Conservation (phyloP, 345 rosid genomes). For the Eucalyptus fibrosa region DNA sequence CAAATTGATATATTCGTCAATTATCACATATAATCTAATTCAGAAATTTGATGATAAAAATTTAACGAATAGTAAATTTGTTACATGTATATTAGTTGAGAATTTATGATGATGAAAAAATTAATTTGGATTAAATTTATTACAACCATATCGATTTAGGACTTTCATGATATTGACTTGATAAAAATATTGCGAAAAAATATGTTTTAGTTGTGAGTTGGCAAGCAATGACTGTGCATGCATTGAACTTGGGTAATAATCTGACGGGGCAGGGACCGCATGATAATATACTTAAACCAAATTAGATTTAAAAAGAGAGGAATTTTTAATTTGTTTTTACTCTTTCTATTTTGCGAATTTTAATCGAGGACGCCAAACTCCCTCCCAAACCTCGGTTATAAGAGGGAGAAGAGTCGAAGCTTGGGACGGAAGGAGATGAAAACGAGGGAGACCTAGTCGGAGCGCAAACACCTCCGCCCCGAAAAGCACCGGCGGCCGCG, state of each 20-base stretch:
- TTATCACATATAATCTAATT: no score
- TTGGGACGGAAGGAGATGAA: background rate
- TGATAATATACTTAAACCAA: background rate
- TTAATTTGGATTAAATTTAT: no score
- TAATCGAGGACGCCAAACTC: background rate
- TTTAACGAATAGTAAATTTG: no score
- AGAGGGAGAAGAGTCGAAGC: background rate
- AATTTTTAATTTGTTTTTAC: background rate
- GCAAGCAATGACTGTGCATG: no score
- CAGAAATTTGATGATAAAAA: no score
- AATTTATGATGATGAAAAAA: no score
- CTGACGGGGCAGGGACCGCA: background rate
- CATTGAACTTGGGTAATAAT: no score
- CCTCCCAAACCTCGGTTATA: background rate
- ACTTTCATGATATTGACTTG: no score
- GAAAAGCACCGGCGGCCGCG: background rate
- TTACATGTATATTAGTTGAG: accelerated
- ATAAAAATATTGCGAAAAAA: no score
- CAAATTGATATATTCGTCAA: accelerated
- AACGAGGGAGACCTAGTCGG: background rate
- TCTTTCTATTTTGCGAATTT: no score
- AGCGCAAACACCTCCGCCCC: background rate
- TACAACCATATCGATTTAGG: accelerated
- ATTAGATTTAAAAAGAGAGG: background rate
- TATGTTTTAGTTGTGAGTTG: no score